Evolutionary conservation across 768 basidiomycete genomes (phyloP).

Genomic region (Lyophyllum decastes): DNA sequence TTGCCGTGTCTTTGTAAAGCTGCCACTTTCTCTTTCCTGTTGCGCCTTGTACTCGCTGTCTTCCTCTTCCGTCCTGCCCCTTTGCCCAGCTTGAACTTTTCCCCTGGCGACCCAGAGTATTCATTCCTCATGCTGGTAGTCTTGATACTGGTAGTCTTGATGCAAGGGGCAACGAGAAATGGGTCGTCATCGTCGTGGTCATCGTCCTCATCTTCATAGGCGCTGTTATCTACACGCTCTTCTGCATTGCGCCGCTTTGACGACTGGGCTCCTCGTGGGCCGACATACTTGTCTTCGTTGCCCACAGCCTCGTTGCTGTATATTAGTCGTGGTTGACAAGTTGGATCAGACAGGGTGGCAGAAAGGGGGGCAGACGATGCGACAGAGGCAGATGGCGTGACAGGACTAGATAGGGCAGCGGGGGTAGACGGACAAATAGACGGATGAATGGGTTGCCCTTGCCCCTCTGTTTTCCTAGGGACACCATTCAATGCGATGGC

Average conservation of each 20-base stretch:
- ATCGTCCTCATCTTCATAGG: not conserved
- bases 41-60: not conserved
- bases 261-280: too few species aligned
- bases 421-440: too few species aligned
- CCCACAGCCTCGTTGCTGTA: too few species aligned
- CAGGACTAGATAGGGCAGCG: too few species aligned
- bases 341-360: too few species aligned
- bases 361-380: too few species aligned
- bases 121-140: not conserved
- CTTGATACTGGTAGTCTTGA: too few species aligned
- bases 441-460: too few species aligned
- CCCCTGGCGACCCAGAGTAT: not conserved
- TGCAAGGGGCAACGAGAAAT: not conserved
- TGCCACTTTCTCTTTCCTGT: not conserved
- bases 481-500: not conserved
- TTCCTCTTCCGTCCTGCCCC: not conserved
- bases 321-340: too few species aligned
- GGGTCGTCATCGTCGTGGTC: not conserved
- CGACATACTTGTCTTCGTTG: too few species aligned
- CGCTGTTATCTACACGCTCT: not conserved
- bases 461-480: too few species aligned
- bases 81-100: not conserved
- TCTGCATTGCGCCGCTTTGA: not conserved
- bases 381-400: too few species aligned
- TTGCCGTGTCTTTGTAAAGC: not conserved